Evolutionary conservation across 208 protist genomes (phyloP).

Genomic region (Trypanosomatidae sp.): DNA sequence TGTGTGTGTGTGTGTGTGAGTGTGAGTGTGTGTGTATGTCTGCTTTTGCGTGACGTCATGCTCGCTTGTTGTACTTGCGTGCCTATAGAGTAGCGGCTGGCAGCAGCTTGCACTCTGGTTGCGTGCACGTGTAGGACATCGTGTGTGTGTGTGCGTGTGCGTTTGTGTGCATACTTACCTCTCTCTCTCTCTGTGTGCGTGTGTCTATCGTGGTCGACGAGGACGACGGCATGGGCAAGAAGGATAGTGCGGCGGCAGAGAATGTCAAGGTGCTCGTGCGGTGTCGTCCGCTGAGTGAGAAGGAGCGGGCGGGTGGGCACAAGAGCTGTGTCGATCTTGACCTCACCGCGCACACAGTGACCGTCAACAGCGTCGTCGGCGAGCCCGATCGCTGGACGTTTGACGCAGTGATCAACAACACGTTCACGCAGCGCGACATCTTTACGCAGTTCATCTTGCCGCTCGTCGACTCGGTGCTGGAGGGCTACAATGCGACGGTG

Average conservation of each 20-base stretch:
- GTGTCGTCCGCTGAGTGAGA: constrained; percentile 71
- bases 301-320: constrained; percentile 61
- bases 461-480: constrained; percentile 71
- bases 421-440: constrained; percentile 75
- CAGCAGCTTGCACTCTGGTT: no score
- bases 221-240: constrained; percentile 51
- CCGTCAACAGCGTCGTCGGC: constrained; percentile 37
- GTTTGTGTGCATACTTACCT: background rate
- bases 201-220: background rate
- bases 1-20: no score
- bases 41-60: no score
- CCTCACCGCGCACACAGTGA: constrained; percentile 51
- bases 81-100: no score
- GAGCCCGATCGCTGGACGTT: constrained; percentile 78
- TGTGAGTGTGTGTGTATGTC: no score
- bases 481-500: constrained; percentile 89
- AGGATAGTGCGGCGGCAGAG: constrained; percentile 45
- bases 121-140: no score
- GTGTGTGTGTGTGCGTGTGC: background rate
- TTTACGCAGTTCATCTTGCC: constrained; percentile 82
- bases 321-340: constrained; percentile 69
- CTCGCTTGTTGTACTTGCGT: no score
- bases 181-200: background rate
- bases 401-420: constrained; percentile 86
- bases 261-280: constrained; percentile 85